phyloP scores from a whole-genome alignment of 805 yeast species.

The Candida parachauliodes region DNA sequence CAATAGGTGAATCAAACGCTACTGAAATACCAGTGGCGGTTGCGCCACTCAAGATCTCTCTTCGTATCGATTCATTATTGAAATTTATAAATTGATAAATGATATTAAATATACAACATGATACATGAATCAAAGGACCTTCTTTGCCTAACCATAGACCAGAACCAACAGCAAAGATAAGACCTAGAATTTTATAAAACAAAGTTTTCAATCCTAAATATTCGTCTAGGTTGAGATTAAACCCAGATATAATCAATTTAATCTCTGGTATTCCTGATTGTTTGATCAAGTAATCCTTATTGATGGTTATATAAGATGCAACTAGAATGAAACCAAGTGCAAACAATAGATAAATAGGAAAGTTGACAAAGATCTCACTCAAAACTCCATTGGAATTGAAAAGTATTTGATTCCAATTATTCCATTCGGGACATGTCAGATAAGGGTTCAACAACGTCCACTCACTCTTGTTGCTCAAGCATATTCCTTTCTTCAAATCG shows the following conservation, averaged over 20 bases:
- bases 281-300: conserved; percentile 24
- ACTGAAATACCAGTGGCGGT: conserved; percentile 99
- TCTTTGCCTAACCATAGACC: conserved; percentile 85
- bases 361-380: conserved; percentile 23
- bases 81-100: conserved; percentile 17
- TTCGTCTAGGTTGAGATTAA: conserved; percentile 41
- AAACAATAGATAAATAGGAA: conserved; percentile 32
- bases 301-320: conserved; percentile 29
- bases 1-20: conserved; percentile 95
- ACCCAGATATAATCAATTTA: conserved; percentile 65
- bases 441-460: conserved; percentile 43
- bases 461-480: conserved; percentile 33
- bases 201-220: conserved; percentile 53
- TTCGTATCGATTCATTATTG: conserved; percentile 52
- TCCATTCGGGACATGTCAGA: conserved; percentile 43
- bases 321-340: conserved; percentile 20
- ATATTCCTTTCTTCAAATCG: conserved; percentile 52
- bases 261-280: conserved; percentile 73
- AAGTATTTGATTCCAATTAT: conserved; percentile 32
- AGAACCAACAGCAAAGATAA: conserved; percentile 64
- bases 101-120: conserved; percentile 53
- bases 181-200: conserved; percentile 52
- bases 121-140: conserved; percentile 81
- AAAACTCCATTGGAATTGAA: conserved; percentile 17
- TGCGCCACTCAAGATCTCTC: conserved; percentile 72